Evolutionary conservation across 345 rosid genomes (phyloP).

Genomic region (Lepidium didymum): DNA sequence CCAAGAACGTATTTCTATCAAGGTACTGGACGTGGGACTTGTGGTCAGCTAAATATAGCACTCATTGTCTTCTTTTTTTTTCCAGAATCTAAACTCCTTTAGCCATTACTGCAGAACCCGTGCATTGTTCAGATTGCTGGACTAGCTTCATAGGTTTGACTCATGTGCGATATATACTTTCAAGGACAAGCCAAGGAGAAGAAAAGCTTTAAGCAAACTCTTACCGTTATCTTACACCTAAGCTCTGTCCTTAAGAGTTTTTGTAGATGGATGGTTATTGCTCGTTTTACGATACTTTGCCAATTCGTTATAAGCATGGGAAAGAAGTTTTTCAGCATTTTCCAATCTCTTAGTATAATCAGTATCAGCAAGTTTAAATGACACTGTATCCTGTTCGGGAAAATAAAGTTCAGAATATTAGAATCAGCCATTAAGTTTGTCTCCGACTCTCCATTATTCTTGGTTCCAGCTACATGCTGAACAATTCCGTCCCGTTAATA

Average conservation of each 20-base stretch:
- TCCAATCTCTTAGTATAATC: slow-evolving; percentile 39
- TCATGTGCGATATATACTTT: background rate
- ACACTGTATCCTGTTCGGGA: slow-evolving; percentile 36
- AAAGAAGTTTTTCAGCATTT: slow-evolving; percentile 49
- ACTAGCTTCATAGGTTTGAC: background rate
- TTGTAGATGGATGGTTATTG: slow-evolving; percentile 28
- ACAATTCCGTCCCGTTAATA: background rate
- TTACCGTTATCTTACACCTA: slow-evolving; percentile 33
- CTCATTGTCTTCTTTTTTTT: background rate
- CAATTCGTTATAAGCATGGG: slow-evolving; percentile 46
- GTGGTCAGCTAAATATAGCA: background rate
- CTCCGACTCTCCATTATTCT: background rate
- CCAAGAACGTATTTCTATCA: background rate
- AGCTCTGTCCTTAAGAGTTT: slow-evolving; percentile 30
- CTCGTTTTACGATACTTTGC: slow-evolving; percentile 42
- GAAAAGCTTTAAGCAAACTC: background rate
- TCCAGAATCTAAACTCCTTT: background rate
- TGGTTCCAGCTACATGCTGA: background rate
- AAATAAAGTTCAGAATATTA: background rate
- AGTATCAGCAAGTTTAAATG: slow-evolving; percentile 27
- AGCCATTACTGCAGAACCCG: background rate
- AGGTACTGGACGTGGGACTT: background rate
- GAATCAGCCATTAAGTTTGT: background rate
- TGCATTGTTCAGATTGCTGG: background rate
- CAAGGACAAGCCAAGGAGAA: background rate